Base-by-base conservation (phyloP, 352 stramenopile genomes). In the Elongisporangium senticosum region DNA sequence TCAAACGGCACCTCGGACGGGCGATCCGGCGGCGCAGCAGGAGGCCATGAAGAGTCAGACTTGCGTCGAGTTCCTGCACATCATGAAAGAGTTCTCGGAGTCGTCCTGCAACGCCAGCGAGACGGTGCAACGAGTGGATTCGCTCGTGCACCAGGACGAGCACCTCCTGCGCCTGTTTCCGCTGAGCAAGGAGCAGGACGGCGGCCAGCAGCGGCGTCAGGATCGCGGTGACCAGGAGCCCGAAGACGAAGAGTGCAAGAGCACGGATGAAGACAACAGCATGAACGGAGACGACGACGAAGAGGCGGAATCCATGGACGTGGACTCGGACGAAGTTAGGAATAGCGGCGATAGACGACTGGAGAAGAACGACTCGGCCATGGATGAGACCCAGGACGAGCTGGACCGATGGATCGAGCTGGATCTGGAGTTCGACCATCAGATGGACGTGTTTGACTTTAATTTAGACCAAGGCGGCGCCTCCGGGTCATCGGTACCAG, bases 61-160 rank as follows among this genome's bases (percentile, higher is more conserved):
- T 49, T 83, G 75, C 57, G 67, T 81, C 28, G 78, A 83, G 62
- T 88, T 88, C 60, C 63, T 88, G 66, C 74, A 82, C 65, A 88
- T 88, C 59, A 88, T 88, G 78, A 84, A 85, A 53, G 78, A 88
- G 63, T 88, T 86, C 58, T 82, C 71, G 13, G 73, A 86, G 63
- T 81, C 71, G 52, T 86, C 76, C 24, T 88, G 78, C 67, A 71
- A 80, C 58, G 73, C 76, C 52, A 85, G 51, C 56, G 78, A 88
- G 64, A 78, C 74, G 53, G 75, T 83, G 48, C 71, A 86, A 63
- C 78, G 78, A 28, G 77, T 88, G 50, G 75, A 88, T 61, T 88
- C 78, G 61, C 69, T 88, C 14, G 71, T 81, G 62, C 74, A 72
- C 58, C 74, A 86, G 62, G 77, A 86, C 54, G 69, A 77, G 57